Evolutionary conservation across 805 yeast species (phyloP).

Genomic region (Ogataea nonfermentans): DNA sequence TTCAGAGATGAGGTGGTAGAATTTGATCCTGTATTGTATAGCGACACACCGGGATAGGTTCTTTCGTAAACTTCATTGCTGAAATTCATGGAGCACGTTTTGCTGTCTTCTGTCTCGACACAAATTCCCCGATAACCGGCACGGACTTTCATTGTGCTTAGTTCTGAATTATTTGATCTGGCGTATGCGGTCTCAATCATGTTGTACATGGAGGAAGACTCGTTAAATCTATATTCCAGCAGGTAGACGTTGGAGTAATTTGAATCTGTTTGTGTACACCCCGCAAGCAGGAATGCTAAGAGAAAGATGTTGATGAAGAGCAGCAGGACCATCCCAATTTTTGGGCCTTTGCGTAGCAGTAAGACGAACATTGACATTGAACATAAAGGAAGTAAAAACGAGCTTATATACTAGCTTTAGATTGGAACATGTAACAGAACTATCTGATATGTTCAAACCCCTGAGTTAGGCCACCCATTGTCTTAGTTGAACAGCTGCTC

Average conservation of each 20-base stretch:
- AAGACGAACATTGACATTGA: slow-evolving; percentile 1
- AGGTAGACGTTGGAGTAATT: slow-evolving; percentile 51
- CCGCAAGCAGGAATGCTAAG: slow-evolving; percentile 53
- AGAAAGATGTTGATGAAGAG: slow-evolving; percentile 50
- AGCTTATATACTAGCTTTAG: background rate
- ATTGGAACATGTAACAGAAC: background rate
- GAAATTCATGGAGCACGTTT: slow-evolving; percentile 35
- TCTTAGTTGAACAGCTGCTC: too few relatives aligned
- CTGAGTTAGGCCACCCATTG: too few relatives aligned
- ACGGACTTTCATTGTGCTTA: slow-evolving; percentile 42
- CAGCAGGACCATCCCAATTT: slow-evolving; percentile 38
- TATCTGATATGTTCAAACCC: background rate
- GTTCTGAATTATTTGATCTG: slow-evolving; percentile 32
- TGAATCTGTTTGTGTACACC: slow-evolving; percentile 44
- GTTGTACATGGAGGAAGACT: slow-evolving; percentile 41
- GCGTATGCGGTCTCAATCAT: slow-evolving; percentile 40
- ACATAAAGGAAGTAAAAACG: background rate
- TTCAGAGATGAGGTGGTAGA: slow-evolving; percentile 39
- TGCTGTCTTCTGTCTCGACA: slow-evolving; percentile 35
- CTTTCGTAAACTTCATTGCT: slow-evolving; percentile 21
- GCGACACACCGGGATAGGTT: slow-evolving; percentile 33
- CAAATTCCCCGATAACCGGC: slow-evolving; percentile 62
- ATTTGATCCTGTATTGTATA: slow-evolving; percentile 34
- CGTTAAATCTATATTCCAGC: slow-evolving; percentile 48
- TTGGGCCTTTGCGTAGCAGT: slow-evolving; percentile 40